These are phyloP conservation scores for Candolleomyces eurysporus DNA, from an alignment of 768 basidiomycete genomes.

Conservation along the genomic window DNA sequence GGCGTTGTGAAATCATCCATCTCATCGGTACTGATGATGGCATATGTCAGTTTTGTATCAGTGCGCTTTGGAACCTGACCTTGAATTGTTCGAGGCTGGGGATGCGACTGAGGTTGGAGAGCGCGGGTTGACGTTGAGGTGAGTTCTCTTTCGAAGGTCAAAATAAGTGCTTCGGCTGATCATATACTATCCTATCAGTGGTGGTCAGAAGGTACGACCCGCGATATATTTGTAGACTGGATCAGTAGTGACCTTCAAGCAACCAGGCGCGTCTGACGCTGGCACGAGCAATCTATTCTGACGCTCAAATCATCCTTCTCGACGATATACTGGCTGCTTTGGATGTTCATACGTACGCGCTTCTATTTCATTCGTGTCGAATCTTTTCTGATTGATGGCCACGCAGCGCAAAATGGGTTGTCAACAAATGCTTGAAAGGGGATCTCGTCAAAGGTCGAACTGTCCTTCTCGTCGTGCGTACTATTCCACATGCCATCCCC, in stretches of 20 bases:
- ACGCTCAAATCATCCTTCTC: slow-evolving; percentile 61
- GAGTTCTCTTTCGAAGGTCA: not conserved
- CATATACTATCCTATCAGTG: slow-evolving; percentile 20
- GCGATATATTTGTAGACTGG: not conserved
- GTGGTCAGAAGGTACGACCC: slow-evolving; percentile 37
- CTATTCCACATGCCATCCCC: not conserved
- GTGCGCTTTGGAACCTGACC: slow-evolving; percentile 70
- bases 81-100: slow-evolving; percentile 66
- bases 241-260: not conserved
- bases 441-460: slow-evolving; percentile 81
- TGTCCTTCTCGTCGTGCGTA: slow-evolving; percentile 70
- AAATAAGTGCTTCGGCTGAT: not conserved
- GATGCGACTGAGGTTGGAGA: slow-evolving; percentile 73
- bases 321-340: slow-evolving; percentile 75
- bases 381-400: not conserved
- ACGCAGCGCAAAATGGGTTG: slow-evolving; percentile 81
- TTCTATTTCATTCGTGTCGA: not conserved
- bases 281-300: slow-evolving; percentile 45
- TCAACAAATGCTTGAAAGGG: slow-evolving; percentile 75
- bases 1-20: not conserved
- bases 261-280: slow-evolving; percentile 36
- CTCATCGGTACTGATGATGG: not conserved
- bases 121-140: slow-evolving; percentile 57
- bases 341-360: slow-evolving; percentile 35
- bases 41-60: slow-evolving; percentile 54